Conservation (phyloP, 805 yeast species). For the Lipomyces orientalis region DNA sequence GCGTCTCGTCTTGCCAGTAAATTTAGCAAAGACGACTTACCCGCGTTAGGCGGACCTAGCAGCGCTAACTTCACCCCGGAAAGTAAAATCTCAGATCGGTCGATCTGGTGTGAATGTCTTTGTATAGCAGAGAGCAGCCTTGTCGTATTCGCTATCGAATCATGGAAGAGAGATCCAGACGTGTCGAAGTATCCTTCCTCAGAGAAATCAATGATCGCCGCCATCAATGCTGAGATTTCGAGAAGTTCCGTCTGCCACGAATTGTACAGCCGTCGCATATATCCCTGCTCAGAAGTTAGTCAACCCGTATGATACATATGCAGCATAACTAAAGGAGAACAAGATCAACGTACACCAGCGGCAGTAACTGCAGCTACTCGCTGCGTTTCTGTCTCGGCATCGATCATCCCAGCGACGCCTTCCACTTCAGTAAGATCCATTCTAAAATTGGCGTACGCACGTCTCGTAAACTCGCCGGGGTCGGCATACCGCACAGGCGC, state of each 20-base stretch:
- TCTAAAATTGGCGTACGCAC: constrained; percentile 84
- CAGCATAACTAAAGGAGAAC: too few relatives aligned
- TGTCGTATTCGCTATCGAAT: constrained; percentile 54
- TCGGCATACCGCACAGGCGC: constrained; percentile 74
- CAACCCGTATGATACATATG: not conserved
- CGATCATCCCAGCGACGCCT: constrained; percentile 84
- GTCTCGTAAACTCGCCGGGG: constrained; percentile 87
- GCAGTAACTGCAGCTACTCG: constrained; percentile 74
- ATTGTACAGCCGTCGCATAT: constrained; percentile 58
- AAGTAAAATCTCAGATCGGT: constrained; percentile 65
- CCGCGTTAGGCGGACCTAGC: constrained; percentile 95
- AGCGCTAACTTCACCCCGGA: constrained; percentile 76
- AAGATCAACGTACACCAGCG: constrained; percentile 49
- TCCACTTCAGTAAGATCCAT: constrained; percentile 89
- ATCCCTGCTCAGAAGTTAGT: constrained; percentile 51
- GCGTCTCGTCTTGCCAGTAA: constrained; percentile 76
- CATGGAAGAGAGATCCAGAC: constrained; percentile 55
- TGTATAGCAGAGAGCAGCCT: constrained; percentile 54
- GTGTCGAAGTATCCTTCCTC: constrained; percentile 83
- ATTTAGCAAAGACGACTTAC: constrained; percentile 87
- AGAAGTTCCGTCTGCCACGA: constrained; percentile 73
- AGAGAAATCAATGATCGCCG: constrained; percentile 93
- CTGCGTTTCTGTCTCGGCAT: constrained; percentile 92
- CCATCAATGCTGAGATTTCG: constrained; percentile 69
- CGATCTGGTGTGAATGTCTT: constrained; percentile 52